A percentile compares a stretch with the other conserved stretches of the same genome.
Conservation (phyloP, 1,139 yeast genomes). For the Nakaseomyces sp. region DNA sequence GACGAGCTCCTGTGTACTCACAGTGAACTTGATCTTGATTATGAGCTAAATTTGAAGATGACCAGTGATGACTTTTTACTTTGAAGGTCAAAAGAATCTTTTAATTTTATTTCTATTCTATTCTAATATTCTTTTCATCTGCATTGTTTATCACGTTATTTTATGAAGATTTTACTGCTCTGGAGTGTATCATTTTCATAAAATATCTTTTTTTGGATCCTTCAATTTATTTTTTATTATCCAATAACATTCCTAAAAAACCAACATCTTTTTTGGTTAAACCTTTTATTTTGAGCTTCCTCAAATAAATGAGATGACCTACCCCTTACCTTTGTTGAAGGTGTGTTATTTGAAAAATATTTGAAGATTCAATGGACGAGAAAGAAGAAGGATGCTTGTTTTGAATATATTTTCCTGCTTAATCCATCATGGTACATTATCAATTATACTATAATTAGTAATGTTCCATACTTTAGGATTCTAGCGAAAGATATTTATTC, state of each 20-base stretch:
- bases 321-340: too few relatives aligned
- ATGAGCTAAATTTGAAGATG: constrained; percentile 4
- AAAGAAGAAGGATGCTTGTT: background rate
- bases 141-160: background rate
- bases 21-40: background rate
- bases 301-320: too few relatives aligned
- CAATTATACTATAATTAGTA: background rate
- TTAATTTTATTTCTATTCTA: background rate
- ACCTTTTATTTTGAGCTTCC: too few relatives aligned
- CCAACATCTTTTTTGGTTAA: too few relatives aligned
- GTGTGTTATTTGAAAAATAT: too few relatives aligned
- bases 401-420: background rate
- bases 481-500: background rate
- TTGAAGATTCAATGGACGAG: background rate
- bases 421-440: background rate
- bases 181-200: too few relatives aligned
- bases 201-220: background rate
- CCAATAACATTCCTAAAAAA: too few relatives aligned
- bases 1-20: constrained; percentile 2
- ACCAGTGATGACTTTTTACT: constrained; percentile 2
- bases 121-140: background rate
- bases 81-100: background rate
- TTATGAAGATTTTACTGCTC: background rate
- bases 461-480: background rate
- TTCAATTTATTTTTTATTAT: background rate